phyloP scores from a whole-genome alignment of 306 rosid species.

The Inga leiocalycina region DNA sequence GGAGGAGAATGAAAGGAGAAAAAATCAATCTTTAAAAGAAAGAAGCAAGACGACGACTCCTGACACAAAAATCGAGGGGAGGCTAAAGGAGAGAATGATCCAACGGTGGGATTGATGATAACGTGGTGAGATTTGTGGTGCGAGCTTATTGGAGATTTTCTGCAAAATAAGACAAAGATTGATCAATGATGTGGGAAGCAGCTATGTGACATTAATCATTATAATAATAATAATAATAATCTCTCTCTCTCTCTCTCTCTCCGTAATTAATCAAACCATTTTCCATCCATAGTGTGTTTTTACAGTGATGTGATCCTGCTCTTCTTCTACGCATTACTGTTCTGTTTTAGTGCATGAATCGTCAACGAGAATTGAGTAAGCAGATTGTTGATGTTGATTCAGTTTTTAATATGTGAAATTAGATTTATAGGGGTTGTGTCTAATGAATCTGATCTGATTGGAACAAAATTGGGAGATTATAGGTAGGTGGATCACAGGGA shows the following conservation, averaged over 20 bases:
- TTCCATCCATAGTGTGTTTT: neutral
- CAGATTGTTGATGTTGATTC: neutral
- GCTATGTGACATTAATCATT: slow-evolving; percentile 32
- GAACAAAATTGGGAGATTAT: slow-evolving; percentile 32
- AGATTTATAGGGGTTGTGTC: neutral
- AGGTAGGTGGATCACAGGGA: slow-evolving; percentile 26
- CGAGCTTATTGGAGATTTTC: slow-evolving; percentile 38
- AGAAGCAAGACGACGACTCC: slow-evolving; percentile 25
- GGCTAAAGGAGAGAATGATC: slow-evolving; percentile 14
- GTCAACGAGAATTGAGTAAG: neutral
- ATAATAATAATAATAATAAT: neutral
- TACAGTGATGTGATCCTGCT: slow-evolving; percentile 10
- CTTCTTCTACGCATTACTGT: neutral
- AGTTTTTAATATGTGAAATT: neutral
- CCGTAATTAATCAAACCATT: neutral
- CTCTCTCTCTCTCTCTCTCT: neutral
- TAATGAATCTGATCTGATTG: neutral
- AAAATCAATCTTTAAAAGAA: slow-evolving; percentile 22
- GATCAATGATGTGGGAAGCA: slow-evolving; percentile 37
- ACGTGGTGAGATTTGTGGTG: slow-evolving; percentile 44
- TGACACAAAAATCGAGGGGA: slow-evolving; percentile 28
- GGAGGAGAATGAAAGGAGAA: slow-evolving; percentile 22
- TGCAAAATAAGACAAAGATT: slow-evolving; percentile 41
- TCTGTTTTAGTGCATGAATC: neutral
- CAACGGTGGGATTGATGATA: slow-evolving; percentile 50